Evolutionary conservation across 2,329 filamentous ascomycete species (phyloP).

Genomic region (Neofusicoccum sp.): DNA sequence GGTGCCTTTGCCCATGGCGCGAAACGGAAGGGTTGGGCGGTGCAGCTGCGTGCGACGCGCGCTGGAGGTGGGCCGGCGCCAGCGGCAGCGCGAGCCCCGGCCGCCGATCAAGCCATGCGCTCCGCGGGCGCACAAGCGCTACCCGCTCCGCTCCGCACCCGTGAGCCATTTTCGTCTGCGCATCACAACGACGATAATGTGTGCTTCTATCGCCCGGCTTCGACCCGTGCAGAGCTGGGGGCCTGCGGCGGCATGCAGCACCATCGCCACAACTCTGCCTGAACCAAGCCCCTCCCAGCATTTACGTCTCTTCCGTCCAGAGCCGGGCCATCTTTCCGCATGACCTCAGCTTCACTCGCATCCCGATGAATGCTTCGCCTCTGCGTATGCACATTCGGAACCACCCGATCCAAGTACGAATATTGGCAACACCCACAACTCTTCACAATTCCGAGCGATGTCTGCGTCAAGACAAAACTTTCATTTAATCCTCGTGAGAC

Average conservation of each 20-base stretch:
- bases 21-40: background rate
- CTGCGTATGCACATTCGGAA: too few species aligned
- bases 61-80: background rate
- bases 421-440: background rate
- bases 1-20: constrained; percentile 42
- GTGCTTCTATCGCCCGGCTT: too few species aligned
- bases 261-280: too few species aligned
- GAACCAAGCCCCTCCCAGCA: too few species aligned
- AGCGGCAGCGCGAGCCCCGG: background rate
- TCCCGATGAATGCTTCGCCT: too few species aligned
- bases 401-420: too few species aligned
- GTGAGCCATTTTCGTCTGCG: background rate
- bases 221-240: too few species aligned
- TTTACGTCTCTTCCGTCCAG: too few species aligned
- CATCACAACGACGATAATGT: background rate
- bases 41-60: background rate
- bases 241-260: too few species aligned
- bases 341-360: too few species aligned
- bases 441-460: background rate
- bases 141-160: background rate
- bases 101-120: constrained; percentile 6
- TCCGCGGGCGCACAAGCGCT: background rate
- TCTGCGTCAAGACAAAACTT: constrained; percentile 2
- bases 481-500: constrained; percentile 12
- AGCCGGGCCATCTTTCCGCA: too few species aligned